Conservation (phyloP, 2,329 filamentous ascomycete species). For the Fusarium oxysporum region DNA sequence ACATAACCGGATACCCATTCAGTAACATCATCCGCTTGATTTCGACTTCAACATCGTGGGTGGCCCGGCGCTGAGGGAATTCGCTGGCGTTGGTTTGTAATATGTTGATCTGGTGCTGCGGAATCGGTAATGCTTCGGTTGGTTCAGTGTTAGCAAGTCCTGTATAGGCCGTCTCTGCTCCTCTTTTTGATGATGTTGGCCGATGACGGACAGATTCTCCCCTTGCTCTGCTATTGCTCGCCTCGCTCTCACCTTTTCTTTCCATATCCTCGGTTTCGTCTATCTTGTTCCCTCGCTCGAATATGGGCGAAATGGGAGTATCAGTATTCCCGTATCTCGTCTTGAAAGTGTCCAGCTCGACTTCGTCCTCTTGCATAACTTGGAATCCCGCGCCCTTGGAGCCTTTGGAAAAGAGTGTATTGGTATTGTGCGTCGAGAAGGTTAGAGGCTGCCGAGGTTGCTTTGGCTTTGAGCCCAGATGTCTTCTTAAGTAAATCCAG, state of each 20-base stretch:
- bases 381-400: constrained; percentile 18
- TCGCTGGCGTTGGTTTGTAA: constrained; percentile 39
- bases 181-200: not conserved
- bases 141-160: constrained; percentile 23
- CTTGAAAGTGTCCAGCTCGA: constrained; percentile 21
- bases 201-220: not conserved
- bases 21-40: constrained; percentile 43
- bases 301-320: constrained; percentile 1
- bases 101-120: not conserved
- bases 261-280: constrained; percentile 16
- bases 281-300: constrained; percentile 5
- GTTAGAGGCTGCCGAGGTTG: not conserved
- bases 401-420: constrained; percentile 6
- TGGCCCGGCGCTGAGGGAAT: constrained; percentile 36
- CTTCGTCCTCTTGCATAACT: constrained; percentile 24
- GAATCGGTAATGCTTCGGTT: not conserved
- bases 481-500: constrained; percentile 40
- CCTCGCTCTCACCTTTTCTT: constrained; percentile 8
- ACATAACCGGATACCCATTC: constrained; percentile 43
- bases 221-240: not conserved
- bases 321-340: not conserved
- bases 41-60: constrained; percentile 33
- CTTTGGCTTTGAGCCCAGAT: constrained; percentile 5
- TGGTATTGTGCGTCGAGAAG: constrained; percentile 7
- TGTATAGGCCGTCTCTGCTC: constrained; percentile 1